Base-by-base conservation (phyloP, 1,284 basidiomycete species). In the Cryptococcus neoformans region DNA sequence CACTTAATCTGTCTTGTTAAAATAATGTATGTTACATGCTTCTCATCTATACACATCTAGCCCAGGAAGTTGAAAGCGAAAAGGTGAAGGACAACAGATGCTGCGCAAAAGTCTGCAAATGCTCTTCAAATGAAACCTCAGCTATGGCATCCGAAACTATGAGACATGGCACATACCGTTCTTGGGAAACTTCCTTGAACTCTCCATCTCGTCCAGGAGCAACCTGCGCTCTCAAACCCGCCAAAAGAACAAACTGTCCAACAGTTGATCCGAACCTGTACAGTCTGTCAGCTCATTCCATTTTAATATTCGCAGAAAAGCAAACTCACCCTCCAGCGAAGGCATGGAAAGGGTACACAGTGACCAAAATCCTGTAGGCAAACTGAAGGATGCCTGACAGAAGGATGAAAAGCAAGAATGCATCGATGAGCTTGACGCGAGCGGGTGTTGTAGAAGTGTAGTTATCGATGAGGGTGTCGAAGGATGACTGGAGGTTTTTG, bases 51-150 rank as follows among this genome's bases (percentile, higher is more conserved):
- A 28, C 28, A 28, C 28, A 28, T 28, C 51, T 78, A 90, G 66
- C 90, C 90, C 7, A 92, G 82, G 83, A 97, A 99, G 80, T 97
- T 98, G 83, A 88, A 97, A 55, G 96, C 93, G 75, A 99, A 99
- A 81, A 98, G 95, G 79, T 99, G 95, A 51, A 99, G 82, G 45
- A 98, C 86, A 60, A 99, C 87, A 1, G 92, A 95, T 14, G 93
- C 94, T 51, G 96, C 80, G 36, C 90, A 88, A 71, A 97, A 99
- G 74, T 99, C 96, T 46, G 90, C 93, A 70, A 99, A 99, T 34
- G 93, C 93, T 69, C 92, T 96, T 75, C 17, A 40, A 44, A 14
- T n/a, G 36, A 34, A 36, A 4, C 21, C 11, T 41, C 51, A 40
- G 38, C 28, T 28, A 28, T 28, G 28, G 28, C 38, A 45, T 10